Conservation (phyloP, 495 filamentous ascomycete genomes). For the Hypoxylon subgilvum region DNA sequence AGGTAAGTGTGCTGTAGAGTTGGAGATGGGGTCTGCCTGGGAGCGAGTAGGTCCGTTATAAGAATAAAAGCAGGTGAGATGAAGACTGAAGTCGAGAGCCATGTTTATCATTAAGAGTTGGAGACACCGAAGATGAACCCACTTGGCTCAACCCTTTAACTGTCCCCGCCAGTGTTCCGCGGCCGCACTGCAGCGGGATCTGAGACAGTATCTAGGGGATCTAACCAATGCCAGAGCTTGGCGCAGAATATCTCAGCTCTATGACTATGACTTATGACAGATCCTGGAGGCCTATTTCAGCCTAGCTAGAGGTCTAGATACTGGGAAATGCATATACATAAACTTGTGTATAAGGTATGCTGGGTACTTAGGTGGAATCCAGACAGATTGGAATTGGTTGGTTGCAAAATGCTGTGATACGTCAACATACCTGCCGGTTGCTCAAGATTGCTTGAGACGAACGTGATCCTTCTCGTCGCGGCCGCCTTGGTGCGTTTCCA, state of each 20-base stretch:
- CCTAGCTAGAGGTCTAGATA: neutral
- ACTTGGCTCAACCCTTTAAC: neutral
- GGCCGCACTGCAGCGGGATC: neutral
- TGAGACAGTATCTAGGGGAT: neutral
- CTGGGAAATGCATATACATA: neutral
- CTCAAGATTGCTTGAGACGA: slow-evolving; percentile 42
- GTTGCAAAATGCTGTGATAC: neutral
- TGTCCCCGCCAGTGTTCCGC: neutral
- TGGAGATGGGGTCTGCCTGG: neutral
- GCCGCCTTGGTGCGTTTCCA: slow-evolving; percentile 47
- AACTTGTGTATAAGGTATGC: neutral
- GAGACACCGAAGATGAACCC: neutral
- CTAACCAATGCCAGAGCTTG: slow-evolving; percentile 21
- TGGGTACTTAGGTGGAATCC: neutral
- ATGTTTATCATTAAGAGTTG: too few relatives aligned
- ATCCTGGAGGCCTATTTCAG: slow-evolving; percentile 10
- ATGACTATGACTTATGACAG: too few relatives aligned
- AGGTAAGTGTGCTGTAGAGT: neutral
- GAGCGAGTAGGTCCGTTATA: neutral
- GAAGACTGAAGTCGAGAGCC: too few relatives aligned
- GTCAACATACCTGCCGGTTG: slow-evolving; percentile 30
- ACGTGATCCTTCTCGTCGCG: slow-evolving; percentile 38
- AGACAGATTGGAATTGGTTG: neutral
- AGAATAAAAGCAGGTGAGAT: neutral
- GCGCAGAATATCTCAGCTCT: slow-evolving; percentile 23